Conservation (phyloP, 371 early-diverging fungal genomes). For the Mucor velutinosus region DNA sequence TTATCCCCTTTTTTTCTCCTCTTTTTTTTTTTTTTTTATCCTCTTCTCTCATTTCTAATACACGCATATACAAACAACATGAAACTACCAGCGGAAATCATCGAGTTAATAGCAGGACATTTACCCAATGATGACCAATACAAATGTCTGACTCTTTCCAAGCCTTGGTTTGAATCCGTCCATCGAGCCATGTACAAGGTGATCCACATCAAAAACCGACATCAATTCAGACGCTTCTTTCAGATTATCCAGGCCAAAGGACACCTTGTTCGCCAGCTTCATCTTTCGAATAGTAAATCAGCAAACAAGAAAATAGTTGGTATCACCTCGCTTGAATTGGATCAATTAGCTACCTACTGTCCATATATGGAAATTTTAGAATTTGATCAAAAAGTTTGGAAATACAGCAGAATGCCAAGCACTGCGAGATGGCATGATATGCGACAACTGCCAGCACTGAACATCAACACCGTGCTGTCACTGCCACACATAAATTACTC, state of each 20-base stretch:
- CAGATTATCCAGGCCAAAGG: background rate
- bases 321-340: conserved; percentile 8
- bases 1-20: background rate
- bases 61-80: background rate
- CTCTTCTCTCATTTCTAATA: background rate
- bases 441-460: background rate
- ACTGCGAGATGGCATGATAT: background rate
- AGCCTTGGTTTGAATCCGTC: background rate
- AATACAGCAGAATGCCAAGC: background rate
- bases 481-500: background rate
- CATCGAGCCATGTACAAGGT: conserved; percentile 9
- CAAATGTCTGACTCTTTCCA: background rate
- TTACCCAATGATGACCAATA: conserved; percentile 4
- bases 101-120: background rate
- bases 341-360: conserved; percentile 9
- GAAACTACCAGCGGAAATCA: background rate
- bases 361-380: conserved; percentile 15
- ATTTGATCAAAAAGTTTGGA: conserved; percentile 13
- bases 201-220: background rate
- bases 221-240: background rate
- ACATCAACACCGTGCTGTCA: background rate
- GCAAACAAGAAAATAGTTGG: background rate
- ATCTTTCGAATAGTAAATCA: background rate
- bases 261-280: background rate
- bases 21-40: background rate